A percentile compares a stretch with the other conserved stretches of the same genome.
Conservation (phyloP, 2,329 filamentous ascomycete genomes). For the Ceratocystiopsis minuta region DNA sequence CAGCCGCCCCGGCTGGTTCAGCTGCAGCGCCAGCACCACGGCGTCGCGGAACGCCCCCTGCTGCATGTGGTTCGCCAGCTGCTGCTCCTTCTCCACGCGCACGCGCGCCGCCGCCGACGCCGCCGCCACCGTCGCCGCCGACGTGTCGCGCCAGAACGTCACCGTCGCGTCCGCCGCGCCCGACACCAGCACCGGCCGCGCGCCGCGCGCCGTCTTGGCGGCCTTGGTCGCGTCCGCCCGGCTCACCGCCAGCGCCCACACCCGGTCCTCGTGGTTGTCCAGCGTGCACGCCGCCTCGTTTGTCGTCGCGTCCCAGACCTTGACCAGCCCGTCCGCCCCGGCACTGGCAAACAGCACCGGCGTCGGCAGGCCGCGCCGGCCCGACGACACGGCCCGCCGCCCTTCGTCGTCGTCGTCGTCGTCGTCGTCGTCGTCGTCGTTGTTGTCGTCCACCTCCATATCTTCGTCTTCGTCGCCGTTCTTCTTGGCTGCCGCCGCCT, state of each 20-base stretch:
- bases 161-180: constrained; percentile 85
- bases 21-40: constrained; percentile 75
- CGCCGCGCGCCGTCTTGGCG: not conserved
- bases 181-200: constrained; percentile 53
- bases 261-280: constrained; percentile 91
- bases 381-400: not conserved
- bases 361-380: not conserved
- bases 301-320: constrained; percentile 79
- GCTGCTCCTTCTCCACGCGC: constrained; percentile 78
- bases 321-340: constrained; percentile 85
- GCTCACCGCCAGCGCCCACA: constrained; percentile 74
- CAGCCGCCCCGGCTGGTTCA: constrained; percentile 83
- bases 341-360: constrained; percentile 61
- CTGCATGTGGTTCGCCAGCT: constrained; percentile 82
- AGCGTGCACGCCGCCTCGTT: constrained; percentile 78
- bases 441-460: constrained; percentile 36
- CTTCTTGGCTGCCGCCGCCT: constrained; percentile 27
- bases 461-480: constrained; percentile 16
- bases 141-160: constrained; percentile 92
- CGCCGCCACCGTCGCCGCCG: constrained; percentile 56
- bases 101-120: constrained; percentile 56
- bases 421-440: constrained; percentile 31
- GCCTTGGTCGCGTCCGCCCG: constrained; percentile 21
- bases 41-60: constrained; percentile 80
- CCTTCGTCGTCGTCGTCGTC: not conserved